These are phyloP conservation scores for Ceratocystiopsis minuta DNA, from an alignment of 2,329 filamentous ascomycete species.

Conservation along the genomic window DNA sequence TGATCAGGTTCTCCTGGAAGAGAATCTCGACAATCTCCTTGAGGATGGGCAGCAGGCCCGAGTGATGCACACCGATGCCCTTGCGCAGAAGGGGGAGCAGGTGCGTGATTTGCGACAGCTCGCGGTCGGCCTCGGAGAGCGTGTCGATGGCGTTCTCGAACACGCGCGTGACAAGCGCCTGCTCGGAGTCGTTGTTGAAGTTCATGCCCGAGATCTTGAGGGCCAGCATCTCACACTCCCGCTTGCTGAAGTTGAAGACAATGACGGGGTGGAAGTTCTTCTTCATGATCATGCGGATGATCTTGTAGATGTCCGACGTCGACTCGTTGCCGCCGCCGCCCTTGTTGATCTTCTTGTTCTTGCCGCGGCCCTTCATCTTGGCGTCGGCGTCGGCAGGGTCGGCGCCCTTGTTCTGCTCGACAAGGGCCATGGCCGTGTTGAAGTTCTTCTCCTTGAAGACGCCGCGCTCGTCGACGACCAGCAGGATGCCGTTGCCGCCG, in stretches of 20 bases:
- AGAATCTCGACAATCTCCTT: conserved; percentile 98
- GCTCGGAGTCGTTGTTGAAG: conserved; percentile 94
- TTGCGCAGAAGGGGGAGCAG: conserved; percentile 75
- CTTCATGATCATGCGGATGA: conserved; percentile 96
- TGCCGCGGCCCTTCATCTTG: conserved; percentile 71
- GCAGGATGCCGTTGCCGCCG: conserved; percentile 78
- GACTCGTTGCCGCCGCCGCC: conserved; percentile 54
- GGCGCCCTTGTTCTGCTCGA: conserved; percentile 73
- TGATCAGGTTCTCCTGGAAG: conserved; percentile 95
- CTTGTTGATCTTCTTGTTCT: conserved; percentile 82
- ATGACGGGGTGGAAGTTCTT: conserved; percentile 97
- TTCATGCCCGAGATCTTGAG: conserved; percentile 70
- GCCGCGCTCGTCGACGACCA: conserved; percentile 93
- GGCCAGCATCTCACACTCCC: conserved; percentile 83
- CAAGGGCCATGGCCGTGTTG: conserved; percentile 81
- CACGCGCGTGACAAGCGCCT: conserved; percentile 82
- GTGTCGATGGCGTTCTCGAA: conserved; percentile 87
- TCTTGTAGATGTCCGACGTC: conserved; percentile 80
- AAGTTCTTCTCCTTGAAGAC: conserved; percentile 95
- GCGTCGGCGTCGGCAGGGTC: conserved; percentile 65
- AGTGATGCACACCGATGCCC: conserved; percentile 95
- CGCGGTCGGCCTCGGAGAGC: conserved; percentile 77
- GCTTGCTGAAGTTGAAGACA: conserved; percentile 98
- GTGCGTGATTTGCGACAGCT: conserved; percentile 77
- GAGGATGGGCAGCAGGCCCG: conserved; percentile 79